Evolutionary conservation across 331 rosid species (phyloP).

Genomic region (Malus hybrid): DNA sequence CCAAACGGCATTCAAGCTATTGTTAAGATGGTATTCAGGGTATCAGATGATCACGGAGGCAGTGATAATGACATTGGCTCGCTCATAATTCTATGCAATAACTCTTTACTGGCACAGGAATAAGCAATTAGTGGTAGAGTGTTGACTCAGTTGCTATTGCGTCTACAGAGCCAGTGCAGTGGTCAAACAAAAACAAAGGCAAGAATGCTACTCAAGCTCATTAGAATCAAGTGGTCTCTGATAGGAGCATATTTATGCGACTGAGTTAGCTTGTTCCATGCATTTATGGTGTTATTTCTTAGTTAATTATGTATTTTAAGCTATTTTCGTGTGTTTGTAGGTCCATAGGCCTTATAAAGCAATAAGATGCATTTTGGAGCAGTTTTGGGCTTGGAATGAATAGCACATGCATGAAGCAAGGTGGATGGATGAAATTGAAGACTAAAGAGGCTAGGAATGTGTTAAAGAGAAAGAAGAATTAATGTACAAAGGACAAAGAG

Average conservation of each 20-base stretch:
- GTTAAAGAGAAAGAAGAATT: no score
- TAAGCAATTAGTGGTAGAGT: constrained; percentile 69
- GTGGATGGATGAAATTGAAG: no score
- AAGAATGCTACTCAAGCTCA: constrained; percentile 74
- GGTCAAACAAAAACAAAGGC: constrained; percentile 69
- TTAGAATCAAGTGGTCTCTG: constrained; percentile 64
- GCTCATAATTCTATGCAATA: constrained; percentile 49
- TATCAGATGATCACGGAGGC: constrained; percentile 53
- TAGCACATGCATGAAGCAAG: no score
- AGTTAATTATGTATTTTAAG: no score
- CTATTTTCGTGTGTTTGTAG: no score
- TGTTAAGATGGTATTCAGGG: constrained; percentile 79
- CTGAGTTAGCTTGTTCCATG: no score
- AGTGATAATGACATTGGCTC: constrained; percentile 69
- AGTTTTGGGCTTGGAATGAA: rapidly evolving
- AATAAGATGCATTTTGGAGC: no score
- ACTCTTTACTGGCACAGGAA: constrained; percentile 54
- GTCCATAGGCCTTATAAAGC: no score
- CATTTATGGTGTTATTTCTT: no score
- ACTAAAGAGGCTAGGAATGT: no score
- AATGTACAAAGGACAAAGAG: no score
- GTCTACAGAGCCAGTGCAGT: constrained; percentile 82
- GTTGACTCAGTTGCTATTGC: constrained; percentile 74
- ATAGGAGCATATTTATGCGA: no score
- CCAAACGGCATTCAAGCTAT: constrained; percentile 40